phyloP scores from a whole-genome alignment of 2,329 filamentous ascomycete genomes.

The Hymenoscyphus repandus region DNA sequence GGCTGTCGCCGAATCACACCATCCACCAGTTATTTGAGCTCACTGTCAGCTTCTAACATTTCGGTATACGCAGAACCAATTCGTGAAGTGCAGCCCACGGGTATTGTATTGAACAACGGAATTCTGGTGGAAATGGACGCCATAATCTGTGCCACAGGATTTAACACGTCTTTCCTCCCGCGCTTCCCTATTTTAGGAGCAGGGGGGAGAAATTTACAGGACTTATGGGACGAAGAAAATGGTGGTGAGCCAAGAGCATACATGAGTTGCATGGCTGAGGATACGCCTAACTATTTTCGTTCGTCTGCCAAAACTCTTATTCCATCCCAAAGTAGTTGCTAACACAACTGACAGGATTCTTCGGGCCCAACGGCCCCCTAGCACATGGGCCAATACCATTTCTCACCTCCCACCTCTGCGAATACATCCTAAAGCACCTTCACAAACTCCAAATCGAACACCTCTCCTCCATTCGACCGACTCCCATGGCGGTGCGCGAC shows the following conservation, averaged over 20 bases:
- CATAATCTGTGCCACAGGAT: slow-evolving; percentile 33
- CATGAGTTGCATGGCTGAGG: not conserved
- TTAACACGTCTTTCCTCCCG: slow-evolving; percentile 26
- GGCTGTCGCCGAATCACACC: slow-evolving; percentile 39
- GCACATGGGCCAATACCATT: not conserved
- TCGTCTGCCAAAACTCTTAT: not conserved
- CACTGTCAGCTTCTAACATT: slow-evolving; percentile 31
- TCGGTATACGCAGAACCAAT: slow-evolving; percentile 39
- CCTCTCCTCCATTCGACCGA: not conserved
- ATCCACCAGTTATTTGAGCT: slow-evolving; percentile 34
- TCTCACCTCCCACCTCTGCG: not conserved
- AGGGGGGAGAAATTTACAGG: slow-evolving; percentile 3
- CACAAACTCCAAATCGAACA: slow-evolving; percentile 1
- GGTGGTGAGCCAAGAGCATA: slow-evolving; percentile 7
- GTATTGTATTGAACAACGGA: slow-evolving; percentile 30
- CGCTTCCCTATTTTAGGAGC: slow-evolving; percentile 24
- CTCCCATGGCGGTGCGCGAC: not conserved
- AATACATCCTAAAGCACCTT: not conserved
- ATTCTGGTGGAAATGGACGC: slow-evolving; percentile 31
- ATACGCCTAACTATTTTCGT: slow-evolving; percentile 19
- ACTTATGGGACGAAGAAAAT: slow-evolving; percentile 6
- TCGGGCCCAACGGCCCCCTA: slow-evolving; percentile 1
- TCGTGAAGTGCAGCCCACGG: slow-evolving; percentile 33
- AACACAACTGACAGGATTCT: not conserved
- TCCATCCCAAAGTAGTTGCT: not conserved